Conservation (phyloP, 495 filamentous ascomycete species). For the Lepidopterella palustris region DNA sequence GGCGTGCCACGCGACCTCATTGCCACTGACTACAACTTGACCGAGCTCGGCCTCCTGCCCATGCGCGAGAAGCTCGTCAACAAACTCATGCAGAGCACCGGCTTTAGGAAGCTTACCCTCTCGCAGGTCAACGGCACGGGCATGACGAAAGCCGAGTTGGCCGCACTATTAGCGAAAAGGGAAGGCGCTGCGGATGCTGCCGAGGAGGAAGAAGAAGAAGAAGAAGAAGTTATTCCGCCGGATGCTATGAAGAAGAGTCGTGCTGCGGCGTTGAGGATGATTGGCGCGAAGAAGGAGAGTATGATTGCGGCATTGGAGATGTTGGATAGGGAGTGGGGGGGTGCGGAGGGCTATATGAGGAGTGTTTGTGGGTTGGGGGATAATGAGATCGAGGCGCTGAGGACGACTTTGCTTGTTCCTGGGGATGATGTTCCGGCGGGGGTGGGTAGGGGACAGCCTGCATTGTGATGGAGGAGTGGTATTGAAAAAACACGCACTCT, state of each 20-base stretch:
- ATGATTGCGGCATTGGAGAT: slow-evolving; percentile 50
- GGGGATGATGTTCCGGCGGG: no score
- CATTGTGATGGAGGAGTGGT: no score
- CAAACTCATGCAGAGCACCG: slow-evolving; percentile 3
- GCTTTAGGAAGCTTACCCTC: slow-evolving; percentile 12
- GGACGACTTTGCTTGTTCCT: slow-evolving; percentile 38
- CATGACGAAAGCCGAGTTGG: slow-evolving; percentile 1
- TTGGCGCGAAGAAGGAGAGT: slow-evolving; percentile 32
- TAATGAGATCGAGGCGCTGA: slow-evolving; percentile 46
- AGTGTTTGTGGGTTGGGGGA: slow-evolving; percentile 47
- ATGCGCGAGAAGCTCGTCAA: slow-evolving; percentile 11
- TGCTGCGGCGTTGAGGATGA: slow-evolving; percentile 26
- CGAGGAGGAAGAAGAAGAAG: not conserved
- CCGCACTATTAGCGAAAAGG: not conserved
- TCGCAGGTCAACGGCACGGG: slow-evolving; percentile 2
- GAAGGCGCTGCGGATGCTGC: not conserved
- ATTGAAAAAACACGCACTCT: no score
- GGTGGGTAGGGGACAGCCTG: no score
- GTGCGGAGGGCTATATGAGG: slow-evolving; percentile 50
- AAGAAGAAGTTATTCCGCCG: slow-evolving; percentile 6
- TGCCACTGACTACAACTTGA: slow-evolving; percentile 37
- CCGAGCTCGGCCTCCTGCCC: slow-evolving; percentile 28
- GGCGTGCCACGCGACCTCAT: slow-evolving; percentile 28
- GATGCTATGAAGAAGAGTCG: slow-evolving; percentile 28
- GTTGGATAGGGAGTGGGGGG: slow-evolving; percentile 48